phyloP scores from a whole-genome alignment of 2,329 filamentous ascomycete genomes.

The Hypoxylon sp. region DNA sequence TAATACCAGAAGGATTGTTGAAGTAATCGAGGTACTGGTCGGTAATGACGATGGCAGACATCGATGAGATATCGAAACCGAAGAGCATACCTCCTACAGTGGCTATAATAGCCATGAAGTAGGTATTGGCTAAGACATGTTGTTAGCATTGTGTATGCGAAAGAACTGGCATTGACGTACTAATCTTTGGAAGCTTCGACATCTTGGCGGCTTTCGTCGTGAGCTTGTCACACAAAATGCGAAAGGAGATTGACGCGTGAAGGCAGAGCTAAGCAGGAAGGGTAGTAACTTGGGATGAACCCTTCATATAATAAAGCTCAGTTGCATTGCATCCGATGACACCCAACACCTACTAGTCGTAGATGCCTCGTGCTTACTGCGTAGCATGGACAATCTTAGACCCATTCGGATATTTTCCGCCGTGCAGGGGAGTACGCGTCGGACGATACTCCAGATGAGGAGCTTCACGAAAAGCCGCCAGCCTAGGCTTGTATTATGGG shows the following conservation, averaged over 20 bases:
- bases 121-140: slow-evolving; percentile 50
- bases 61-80: slow-evolving; percentile 71
- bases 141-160: slow-evolving; percentile 32
- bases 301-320: slow-evolving; percentile 47
- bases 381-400: slow-evolving; percentile 38
- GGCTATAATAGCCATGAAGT: slow-evolving; percentile 53
- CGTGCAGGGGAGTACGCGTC: slow-evolving; percentile 29
- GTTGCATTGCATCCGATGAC: slow-evolving; percentile 45
- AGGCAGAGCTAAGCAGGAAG: slow-evolving; percentile 24
- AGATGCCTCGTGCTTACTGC: slow-evolving; percentile 28
- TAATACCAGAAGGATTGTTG: slow-evolving; percentile 60
- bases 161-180: slow-evolving; percentile 39
- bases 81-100: slow-evolving; percentile 58
- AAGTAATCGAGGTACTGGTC: slow-evolving; percentile 68
- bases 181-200: slow-evolving; percentile 52
- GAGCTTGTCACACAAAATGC: slow-evolving; percentile 17
- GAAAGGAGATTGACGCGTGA: slow-evolving; percentile 31
- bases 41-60: slow-evolving; percentile 70
- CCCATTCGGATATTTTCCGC: slow-evolving; percentile 41
- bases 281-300: slow-evolving; percentile 34
- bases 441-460: slow-evolving; percentile 38
- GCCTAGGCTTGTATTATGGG: slow-evolving; percentile 22
- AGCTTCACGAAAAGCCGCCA: slow-evolving; percentile 23
- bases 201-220: slow-evolving; percentile 46
- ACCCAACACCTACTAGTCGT: slow-evolving; percentile 32